A percentile compares a stretch with the other conserved stretches of the same genome.
phyloP scores from a whole-genome alignment of 768 basidiomycete species.

The Russula griseocarnosa region DNA sequence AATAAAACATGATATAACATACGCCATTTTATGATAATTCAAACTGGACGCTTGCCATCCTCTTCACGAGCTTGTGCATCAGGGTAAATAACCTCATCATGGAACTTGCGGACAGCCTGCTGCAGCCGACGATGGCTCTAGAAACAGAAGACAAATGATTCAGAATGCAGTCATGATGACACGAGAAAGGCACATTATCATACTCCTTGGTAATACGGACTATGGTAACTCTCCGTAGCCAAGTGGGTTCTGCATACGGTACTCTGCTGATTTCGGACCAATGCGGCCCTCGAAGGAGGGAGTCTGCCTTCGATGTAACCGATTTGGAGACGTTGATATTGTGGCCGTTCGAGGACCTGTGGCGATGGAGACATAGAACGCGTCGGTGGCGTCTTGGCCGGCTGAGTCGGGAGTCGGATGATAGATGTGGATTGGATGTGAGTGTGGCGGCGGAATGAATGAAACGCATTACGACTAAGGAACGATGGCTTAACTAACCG shows the following conservation, averaged over 20 bases:
- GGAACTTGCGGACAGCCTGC: conserved; percentile 55
- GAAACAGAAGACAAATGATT: conserved; percentile 12
- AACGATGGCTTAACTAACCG: conserved; percentile 40
- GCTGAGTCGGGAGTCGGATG: too few relatives aligned
- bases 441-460: background rate
- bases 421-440: background rate
- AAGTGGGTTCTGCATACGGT: conserved; percentile 87
- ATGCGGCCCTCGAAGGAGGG: conserved; percentile 48
- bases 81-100: conserved; percentile 60
- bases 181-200: conserved; percentile 24
- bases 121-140: conserved; percentile 64
- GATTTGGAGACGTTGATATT: conserved; percentile 68
- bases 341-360: conserved; percentile 72
- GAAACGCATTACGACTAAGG: background rate
- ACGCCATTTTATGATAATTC: conserved; percentile 82
- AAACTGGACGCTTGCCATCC: conserved; percentile 82
- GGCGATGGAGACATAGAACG: conserved; percentile 85
- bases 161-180: background rate
- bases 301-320: conserved; percentile 65
- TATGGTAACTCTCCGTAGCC: conserved; percentile 69
- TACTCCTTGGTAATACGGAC: conserved; percentile 74
- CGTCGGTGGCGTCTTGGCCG: conserved; percentile 82
- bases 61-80: conserved; percentile 63
- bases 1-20: conserved; percentile 25
- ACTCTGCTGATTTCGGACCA: conserved; percentile 63